A percentile compares a stretch with the other conserved stretches of the same genome.
Evolutionary conservation across 2,329 filamentous ascomycete genomes (phyloP).

Genomic region (Diaporthe sp.): DNA sequence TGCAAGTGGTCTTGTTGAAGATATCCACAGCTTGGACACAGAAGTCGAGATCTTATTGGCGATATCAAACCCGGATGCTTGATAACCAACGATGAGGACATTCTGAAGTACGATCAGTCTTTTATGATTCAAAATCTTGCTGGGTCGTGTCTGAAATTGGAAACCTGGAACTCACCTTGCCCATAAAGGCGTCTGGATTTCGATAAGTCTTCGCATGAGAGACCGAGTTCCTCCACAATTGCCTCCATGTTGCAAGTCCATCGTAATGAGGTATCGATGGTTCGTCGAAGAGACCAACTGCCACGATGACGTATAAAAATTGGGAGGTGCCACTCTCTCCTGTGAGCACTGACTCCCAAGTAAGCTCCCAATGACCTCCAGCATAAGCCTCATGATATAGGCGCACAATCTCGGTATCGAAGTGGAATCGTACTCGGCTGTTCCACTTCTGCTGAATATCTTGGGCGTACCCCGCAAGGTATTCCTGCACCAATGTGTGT

Average conservation of each 20-base stretch:
- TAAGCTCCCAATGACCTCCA: constrained; percentile 1
- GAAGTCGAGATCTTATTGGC: background rate
- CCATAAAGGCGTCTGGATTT: background rate
- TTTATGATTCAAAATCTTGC: background rate
- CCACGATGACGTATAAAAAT: background rate
- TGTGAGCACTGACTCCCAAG: background rate
- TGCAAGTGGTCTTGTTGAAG: constrained; percentile 1
- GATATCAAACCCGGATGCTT: constrained; percentile 28
- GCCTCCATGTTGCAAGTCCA: constrained; percentile 4
- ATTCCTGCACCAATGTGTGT: constrained; percentile 6
- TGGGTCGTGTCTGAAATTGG: background rate
- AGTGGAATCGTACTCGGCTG: background rate
- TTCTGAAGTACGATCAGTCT: background rate
- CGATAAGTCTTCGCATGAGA: constrained; percentile 5
- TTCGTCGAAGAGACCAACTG: constrained; percentile 9
- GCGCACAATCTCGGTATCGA: background rate
- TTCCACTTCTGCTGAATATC: background rate
- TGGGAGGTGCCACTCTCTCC: background rate
- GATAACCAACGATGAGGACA: constrained; percentile 9
- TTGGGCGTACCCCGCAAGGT: background rate
- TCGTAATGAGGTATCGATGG: background rate
- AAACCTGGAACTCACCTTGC: background rate
- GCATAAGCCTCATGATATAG: background rate
- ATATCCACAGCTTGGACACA: background rate
- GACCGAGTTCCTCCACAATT: background rate